Evolutionary conservation across 2,329 filamentous ascomycete genomes (phyloP).

Genomic region (Diplodia sapinea): DNA sequence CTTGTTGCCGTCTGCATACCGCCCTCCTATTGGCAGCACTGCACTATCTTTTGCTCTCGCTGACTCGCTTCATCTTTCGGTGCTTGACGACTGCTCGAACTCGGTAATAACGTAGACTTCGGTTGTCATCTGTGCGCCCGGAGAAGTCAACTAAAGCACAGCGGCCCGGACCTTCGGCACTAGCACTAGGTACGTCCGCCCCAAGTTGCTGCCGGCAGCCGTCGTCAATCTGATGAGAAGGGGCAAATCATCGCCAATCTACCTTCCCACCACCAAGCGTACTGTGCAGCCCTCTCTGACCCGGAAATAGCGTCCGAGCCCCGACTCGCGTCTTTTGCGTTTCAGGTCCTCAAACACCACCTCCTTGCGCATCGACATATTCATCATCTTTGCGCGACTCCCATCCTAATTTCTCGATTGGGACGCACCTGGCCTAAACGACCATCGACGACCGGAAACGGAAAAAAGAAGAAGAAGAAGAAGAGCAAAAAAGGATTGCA

Average conservation of each 20-base stretch:
- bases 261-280: not conserved
- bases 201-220: not conserved
- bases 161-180: conserved; percentile 13
- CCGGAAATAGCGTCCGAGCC: conserved; percentile 1
- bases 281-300: not conserved
- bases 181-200: not conserved
- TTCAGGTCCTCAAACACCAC: not conserved
- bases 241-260: not conserved
- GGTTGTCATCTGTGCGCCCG: conserved; percentile 1
- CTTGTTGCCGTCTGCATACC: not conserved
- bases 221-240: not conserved
- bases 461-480: not conserved
- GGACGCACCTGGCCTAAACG: not conserved
- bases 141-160: not conserved
- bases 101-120: conserved; percentile 9
- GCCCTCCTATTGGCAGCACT: not conserved
- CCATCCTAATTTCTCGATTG: conserved; percentile 9
- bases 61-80: conserved; percentile 1
- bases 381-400: too few species aligned
- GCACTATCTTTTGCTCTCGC: not conserved
- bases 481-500: not conserved
- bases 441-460: not conserved
- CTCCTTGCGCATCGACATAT: conserved; percentile 1
- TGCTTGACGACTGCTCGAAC: not conserved
- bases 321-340: not conserved